Percentiles rank a stretch among this genome's conserved stretches.
These are phyloP conservation scores for Dysphania ambrosioides DNA, from an alignment of 148 eudicot species.

Conservation along the genomic window DNA sequence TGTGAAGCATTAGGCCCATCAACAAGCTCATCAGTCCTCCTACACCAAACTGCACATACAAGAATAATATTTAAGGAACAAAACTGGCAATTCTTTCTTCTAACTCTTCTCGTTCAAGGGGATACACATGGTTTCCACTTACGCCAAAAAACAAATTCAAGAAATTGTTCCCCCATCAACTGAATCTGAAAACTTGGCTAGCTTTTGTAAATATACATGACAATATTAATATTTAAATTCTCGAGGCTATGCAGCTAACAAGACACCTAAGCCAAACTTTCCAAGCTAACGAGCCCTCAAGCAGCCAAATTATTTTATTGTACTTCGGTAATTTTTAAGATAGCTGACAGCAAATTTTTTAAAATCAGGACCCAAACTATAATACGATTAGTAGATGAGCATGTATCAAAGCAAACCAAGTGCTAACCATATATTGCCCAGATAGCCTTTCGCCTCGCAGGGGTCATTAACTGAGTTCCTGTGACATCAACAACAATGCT, in stretches of 20 bases:
- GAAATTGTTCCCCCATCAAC: not conserved
- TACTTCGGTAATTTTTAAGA: not conserved
- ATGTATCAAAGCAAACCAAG: not conserved
- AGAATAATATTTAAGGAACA: not conserved
- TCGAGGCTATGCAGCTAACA: not conserved
- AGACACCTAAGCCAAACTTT: not conserved
- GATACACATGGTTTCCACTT: not conserved
- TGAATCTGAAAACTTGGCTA: not conserved
- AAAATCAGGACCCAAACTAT: not conserved
- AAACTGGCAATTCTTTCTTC: not conserved
- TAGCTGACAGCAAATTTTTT: not conserved
- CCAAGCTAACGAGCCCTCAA: not conserved
- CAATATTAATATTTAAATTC: not conserved
- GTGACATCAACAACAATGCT: constrained; percentile 19
- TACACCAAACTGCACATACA: constrained; percentile 81
- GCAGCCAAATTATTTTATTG: not conserved
- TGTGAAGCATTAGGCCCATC: constrained; percentile 98
- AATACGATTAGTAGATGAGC: not conserved
- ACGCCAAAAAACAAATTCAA: not conserved
- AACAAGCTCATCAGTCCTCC: constrained; percentile 98
- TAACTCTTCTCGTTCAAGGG: not conserved
- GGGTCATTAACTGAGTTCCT: constrained; percentile 97
- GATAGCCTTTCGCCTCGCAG: constrained; percentile 79
- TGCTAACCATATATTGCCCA: constrained; percentile 96
- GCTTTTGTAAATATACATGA: not conserved